Conservation (phyloP, 768 basidiomycete species). For the Kondoa subrosea region DNA sequence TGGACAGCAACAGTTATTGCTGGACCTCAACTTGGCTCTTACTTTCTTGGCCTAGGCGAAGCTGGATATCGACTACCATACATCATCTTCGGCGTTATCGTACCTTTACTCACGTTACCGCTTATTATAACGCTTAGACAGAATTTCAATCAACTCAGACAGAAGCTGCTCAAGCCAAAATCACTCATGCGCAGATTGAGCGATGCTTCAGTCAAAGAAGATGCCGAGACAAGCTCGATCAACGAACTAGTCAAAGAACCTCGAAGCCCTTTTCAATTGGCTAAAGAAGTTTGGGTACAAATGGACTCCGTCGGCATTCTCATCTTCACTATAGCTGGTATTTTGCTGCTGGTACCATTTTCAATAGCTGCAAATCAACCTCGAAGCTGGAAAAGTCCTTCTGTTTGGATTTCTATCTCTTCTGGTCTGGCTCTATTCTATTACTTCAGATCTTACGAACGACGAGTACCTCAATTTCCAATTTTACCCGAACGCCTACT, state of each 20-base stretch:
- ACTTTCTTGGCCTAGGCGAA: conserved; percentile 22
- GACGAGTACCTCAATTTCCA: conserved; percentile 17
- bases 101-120: conserved; percentile 21
- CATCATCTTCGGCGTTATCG: conserved; percentile 23
- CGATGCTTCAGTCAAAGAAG: not conserved
- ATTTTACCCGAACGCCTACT: conserved; percentile 24
- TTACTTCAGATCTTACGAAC: conserved; percentile 25
- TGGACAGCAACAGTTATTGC: conserved; percentile 27
- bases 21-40: conserved; percentile 23
- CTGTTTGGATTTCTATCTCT: conserved; percentile 17
- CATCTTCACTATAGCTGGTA: not conserved
- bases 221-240: not conserved
- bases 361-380: not conserved
- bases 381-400: not conserved
- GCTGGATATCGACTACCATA: conserved; percentile 25
- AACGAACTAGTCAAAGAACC: conserved; percentile 19
- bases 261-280: conserved; percentile 21
- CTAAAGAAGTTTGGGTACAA: not conserved
- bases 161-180: not conserved
- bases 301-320: not conserved
- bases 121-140: conserved; percentile 11
- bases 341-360: not conserved
- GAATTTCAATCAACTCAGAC: conserved; percentile 2
- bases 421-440: conserved; percentile 20
- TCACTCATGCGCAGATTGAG: not conserved